Evolutionary conservation across 352 stramenopile species (phyloP), one percentile per base, ranked within the genome.

Genomic region (Phytophthora cajani): DNA sequence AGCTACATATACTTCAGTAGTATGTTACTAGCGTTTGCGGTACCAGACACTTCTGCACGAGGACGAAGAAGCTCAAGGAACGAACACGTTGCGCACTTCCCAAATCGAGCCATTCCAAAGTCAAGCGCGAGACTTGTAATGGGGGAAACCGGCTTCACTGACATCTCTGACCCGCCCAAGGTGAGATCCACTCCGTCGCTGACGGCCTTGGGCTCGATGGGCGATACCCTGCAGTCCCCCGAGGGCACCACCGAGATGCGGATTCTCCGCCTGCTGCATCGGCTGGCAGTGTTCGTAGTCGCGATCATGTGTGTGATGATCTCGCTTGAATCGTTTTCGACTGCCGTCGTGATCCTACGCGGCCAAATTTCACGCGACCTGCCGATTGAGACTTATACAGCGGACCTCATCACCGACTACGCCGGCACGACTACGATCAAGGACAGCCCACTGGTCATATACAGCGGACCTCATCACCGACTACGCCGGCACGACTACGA

Each of bases 381-480:
- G 25, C 64, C 64, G 14, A 27, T 69, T 10, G 25, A 73, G 23
- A 50, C 52, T 12, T 47, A 60, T 25, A 60, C 56, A 27, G 50
- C 71, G 5, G 51, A 19, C 7, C 64, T 87, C 6, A 84, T 87
- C 23, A 47, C 33, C 23, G 56, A 51, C 0, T 84, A 79, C 32
- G 55, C 64, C n/a, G 79, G 79, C 0, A 67, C 46, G 1, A 52
- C 36, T 17, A 77, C 62, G 2, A 71, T 88, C 7, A 65, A 56
- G 14, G 40, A 73, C 30, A 88, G 78, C 12, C 69, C 67, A 4
- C 68, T 85, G 2, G 58, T 89, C 0, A 56, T n/a, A n/a, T n/a
- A n/a, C n/a, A n/a, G n/a, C n/a, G n/a, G n/a, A n/a, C n/a, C n/a
- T n/a, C n/a, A n/a, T n/a, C n/a, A n/a, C n/a, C 23, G 56, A 51